phyloP scores from a whole-genome alignment of 352 stramenopile genomes.

The Globisporangium okanoganense region DNA sequence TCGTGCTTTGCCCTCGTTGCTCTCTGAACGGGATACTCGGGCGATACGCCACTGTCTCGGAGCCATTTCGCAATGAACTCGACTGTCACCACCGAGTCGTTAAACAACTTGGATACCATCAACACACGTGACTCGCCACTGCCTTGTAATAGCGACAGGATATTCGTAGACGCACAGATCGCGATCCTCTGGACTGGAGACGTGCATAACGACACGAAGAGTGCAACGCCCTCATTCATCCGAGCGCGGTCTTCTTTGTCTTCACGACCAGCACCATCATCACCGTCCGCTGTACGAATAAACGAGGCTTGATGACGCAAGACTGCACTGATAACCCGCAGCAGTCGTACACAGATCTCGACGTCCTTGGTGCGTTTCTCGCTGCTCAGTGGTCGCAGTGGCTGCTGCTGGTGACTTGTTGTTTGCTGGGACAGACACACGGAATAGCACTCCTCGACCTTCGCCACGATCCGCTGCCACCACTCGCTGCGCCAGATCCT shows the following conservation, averaged over 20 bases:
- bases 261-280: background rate
- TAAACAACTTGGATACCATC: background rate
- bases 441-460: constrained; percentile 5
- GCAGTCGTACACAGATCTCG: background rate
- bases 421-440: background rate
- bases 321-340: background rate
- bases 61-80: constrained; percentile 3
- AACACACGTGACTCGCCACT: background rate
- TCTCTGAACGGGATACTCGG: background rate
- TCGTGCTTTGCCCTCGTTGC: background rate
- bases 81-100: background rate
- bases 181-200: background rate
- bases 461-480: background rate
- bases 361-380: background rate
- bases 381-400: background rate
- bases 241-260: background rate
- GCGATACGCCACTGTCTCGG: background rate
- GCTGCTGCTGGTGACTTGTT: background rate
- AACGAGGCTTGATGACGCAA: background rate
- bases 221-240: background rate
- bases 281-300: no score
- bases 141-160: background rate
- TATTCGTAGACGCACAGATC: background rate
- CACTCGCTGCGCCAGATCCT: constrained; percentile 5
- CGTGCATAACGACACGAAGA: background rate